phyloP scores from a whole-genome alignment of 2,329 filamentous ascomycete species.

The Raffaelea arxii region DNA sequence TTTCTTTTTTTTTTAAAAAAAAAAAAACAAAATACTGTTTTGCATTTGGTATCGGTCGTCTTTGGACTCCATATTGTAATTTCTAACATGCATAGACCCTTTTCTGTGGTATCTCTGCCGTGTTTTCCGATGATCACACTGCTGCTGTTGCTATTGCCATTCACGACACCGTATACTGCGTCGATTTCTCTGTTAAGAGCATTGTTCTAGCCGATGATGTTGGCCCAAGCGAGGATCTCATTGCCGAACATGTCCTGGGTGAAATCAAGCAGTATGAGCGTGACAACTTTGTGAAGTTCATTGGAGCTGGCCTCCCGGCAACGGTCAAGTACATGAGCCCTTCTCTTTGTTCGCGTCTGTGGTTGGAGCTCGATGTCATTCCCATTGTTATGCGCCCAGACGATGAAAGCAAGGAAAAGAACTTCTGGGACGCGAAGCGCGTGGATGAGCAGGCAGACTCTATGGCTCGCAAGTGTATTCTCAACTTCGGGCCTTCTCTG shows the following conservation, averaged over 20 bases:
- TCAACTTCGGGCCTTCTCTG: conserved; percentile 65
- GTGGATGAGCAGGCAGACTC: conserved; percentile 76
- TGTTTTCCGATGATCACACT: conserved; percentile 37
- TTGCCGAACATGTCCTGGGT: conserved; percentile 50
- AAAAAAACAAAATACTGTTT: no score
- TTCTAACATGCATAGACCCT: conserved; percentile 35
- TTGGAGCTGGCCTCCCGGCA: conserved; percentile 61
- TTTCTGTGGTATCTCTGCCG: conserved; percentile 53
- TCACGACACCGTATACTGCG: conserved; percentile 64
- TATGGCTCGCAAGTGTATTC: conserved; percentile 69
- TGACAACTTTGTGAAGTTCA: conserved; percentile 61
- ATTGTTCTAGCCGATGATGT: conserved; percentile 34
- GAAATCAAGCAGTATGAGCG: conserved; percentile 51
- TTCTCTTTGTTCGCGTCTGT: conserved; percentile 58
- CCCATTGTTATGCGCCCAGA: conserved; percentile 53
- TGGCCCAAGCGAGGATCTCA: conserved; percentile 30
- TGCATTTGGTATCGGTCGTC: no score
- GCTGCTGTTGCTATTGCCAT: conserved; percentile 57
- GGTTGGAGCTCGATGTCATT: conserved; percentile 68
- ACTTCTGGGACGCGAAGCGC: conserved; percentile 43
- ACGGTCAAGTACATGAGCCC: conserved; percentile 52
- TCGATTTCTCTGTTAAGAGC: conserved; percentile 60
- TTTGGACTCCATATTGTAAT: no score
- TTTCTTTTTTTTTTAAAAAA: background rate
- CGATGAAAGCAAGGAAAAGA: conserved; percentile 29